Evolutionary conservation across 2,329 filamentous ascomycete genomes (phyloP), one percentile per base, ranked within the genome.

Genomic region (Celoporthe dispersa): DNA sequence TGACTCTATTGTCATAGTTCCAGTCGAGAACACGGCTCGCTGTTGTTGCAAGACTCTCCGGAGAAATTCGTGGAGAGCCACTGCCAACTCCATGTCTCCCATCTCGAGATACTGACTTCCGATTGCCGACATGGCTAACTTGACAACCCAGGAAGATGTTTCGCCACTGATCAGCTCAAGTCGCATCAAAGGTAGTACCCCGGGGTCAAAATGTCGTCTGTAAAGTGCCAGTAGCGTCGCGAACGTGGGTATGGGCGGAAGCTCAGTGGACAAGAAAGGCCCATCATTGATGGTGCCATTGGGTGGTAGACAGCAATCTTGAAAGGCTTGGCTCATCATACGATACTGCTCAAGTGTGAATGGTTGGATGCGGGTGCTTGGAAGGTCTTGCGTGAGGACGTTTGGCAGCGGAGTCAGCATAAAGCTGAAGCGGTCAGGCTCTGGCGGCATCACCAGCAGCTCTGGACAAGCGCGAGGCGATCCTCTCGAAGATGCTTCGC

Each of bases 41-140:
- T n/a, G 37, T 28, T 48, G 59, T 33, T 60, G 64, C 59, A 70
- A 64, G 59, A 70, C 37, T n/a, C 68, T 41, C 51, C 68, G 33
- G 11, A 70, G 68, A 16, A 70, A 70, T 48, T 70, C 68, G 25
- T 70, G 68, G 12, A 70, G 68, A 3, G 60, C 68, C 0, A 62
- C n/a, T 25, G 68, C 35, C 39, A 68, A 25, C 28, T 70, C 64
- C 48, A 37, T 59, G 7, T 67, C 35, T 16, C 31, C 55, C 14
- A 31, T 60, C 3, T 66, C 63, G 2, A 70, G 33, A 33, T 64
- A 70, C 31, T 67, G 68, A 28, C 68, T 70, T 22, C 68, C 68
- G 16, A 70, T 60, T n/a, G 68, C 68, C 16, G 68, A 63, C 64
- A 70, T 70, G 19, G 68, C 68, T 11, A 70, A 3, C 33, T 70